Evolutionary conservation across 2,329 filamentous ascomycete genomes (phyloP), one percentile per base, ranked within the genome.

Genomic region (Cadophora luteo-olivacea): DNA sequence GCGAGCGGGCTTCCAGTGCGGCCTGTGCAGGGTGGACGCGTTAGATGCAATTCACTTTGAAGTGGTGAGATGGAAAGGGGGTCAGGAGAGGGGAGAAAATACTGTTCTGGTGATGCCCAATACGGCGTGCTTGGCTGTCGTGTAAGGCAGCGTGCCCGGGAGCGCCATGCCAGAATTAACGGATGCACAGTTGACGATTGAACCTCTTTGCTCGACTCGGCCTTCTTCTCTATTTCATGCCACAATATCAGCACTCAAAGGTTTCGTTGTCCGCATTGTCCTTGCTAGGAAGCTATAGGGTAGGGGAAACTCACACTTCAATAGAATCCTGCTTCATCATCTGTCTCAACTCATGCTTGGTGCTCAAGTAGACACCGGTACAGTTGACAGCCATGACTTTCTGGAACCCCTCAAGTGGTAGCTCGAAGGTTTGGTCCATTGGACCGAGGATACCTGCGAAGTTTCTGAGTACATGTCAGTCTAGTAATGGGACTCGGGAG

Each of bases 351-450:
- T 81, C 75, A 16, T 78, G 77, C 38, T 77, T 74, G 41, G 80
- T 63, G 55, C 78, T 79, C n/a, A 79, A 75, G 64, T 78, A 70
- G 12, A 80, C 52, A 3, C 79, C 79, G 7, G 73, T 75, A 12
- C 76, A 68, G 54, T 81, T 80, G n/a, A 81, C 76, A 5, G 71
- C 73, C 52, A 80, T 73, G 16, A 79, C 71, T 52, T 79, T 77
- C 55, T 75, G 64, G 54, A 73, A 67, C 5, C 74, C 70, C 19
- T 69, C 66, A 1, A 76, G 58, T 1, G 68, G 54, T n/a, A 72
- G 68, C 24, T 67, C 67, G 12, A 25, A 41, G 2, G 41, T 64
- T 14, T 38, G 61, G 3, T 48, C 33, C 8, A 63, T 24, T 4
- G 61, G 33, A 22, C 67, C 67, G 8, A 68, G 29, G 19, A 69